Percentiles rank a stretch among this genome's conserved stretches.
Conservation (phyloP, 768 basidiomycete genomes). For the Boletus reticulatus region DNA sequence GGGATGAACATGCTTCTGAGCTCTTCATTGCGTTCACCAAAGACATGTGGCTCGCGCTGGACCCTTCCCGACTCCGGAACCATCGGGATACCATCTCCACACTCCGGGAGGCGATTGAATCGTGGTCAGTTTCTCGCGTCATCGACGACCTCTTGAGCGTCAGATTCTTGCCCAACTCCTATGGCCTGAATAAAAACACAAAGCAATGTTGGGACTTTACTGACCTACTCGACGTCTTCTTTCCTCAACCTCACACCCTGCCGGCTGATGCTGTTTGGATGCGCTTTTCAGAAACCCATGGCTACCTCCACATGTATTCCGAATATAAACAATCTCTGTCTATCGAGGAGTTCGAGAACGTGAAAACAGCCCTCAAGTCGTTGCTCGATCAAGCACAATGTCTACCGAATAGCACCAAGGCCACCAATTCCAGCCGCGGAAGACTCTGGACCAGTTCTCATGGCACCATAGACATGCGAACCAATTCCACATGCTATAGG, state of each 20-base stretch:
- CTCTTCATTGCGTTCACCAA: constrained; percentile 3
- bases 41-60: not conserved
- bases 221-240: not conserved
- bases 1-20: not conserved
- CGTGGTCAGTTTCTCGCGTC: constrained; percentile 3
- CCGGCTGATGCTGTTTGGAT: not conserved
- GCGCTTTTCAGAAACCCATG: not conserved
- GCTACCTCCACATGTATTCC: constrained; percentile 2
- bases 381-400: not conserved
- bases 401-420: not conserved
- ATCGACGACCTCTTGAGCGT: not conserved
- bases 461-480: not conserved
- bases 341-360: not conserved
- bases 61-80: not conserved
- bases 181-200: not conserved
- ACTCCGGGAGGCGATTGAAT: not conserved
- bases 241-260: not conserved
- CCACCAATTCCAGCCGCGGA: not conserved
- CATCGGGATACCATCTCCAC: not conserved
- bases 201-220: constrained; percentile 2
- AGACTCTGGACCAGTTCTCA: not conserved
- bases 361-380: not conserved
- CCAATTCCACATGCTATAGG: constrained; percentile 3
- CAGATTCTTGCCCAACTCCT: constrained; percentile 4
- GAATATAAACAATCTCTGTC: not conserved